phyloP scores from a whole-genome alignment of 768 basidiomycete species.

The Podaxis mareebaensis region DNA sequence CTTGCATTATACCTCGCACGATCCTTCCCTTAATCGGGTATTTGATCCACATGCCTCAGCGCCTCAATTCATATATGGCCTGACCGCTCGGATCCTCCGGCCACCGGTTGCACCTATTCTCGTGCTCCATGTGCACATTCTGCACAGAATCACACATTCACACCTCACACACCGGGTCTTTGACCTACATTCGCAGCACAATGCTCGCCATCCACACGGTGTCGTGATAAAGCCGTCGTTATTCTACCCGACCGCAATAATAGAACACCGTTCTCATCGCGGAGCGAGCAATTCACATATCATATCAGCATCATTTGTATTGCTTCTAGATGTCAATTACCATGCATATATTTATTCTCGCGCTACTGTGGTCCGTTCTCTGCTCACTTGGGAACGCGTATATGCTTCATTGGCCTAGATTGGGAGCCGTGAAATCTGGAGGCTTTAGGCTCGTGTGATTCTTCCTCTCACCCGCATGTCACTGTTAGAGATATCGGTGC shows the following conservation, averaged over 20 bases:
- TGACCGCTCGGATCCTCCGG: background rate
- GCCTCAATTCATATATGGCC: background rate
- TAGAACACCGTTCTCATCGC: conserved; percentile 18
- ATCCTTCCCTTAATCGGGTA: background rate
- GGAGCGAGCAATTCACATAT: conserved; percentile 14
- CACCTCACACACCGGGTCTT: conserved; percentile 3
- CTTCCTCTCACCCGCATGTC: conserved; percentile 4
- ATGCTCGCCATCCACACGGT: conserved; percentile 2
- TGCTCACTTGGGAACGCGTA: conserved; percentile 9
- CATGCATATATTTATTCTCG: conserved; percentile 16
- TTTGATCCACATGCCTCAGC: conserved; percentile 1
- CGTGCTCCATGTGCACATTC: conserved; percentile 5
- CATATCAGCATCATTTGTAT: conserved; percentile 17
- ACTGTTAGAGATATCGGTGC: background rate
- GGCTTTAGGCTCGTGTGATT: background rate
- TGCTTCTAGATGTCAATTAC: conserved; percentile 15
- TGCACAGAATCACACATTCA: background rate
- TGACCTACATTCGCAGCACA: conserved; percentile 3
- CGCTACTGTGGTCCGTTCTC: conserved; percentile 13
- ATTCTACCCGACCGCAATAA: conserved; percentile 12
- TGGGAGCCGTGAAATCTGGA: background rate
- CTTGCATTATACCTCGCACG: background rate
- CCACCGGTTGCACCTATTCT: background rate
- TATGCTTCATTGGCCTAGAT: background rate
- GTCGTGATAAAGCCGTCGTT: conserved; percentile 8